phyloP scores from a whole-genome alignment of 495 filamentous ascomycete genomes.

The Podospora comata region DNA sequence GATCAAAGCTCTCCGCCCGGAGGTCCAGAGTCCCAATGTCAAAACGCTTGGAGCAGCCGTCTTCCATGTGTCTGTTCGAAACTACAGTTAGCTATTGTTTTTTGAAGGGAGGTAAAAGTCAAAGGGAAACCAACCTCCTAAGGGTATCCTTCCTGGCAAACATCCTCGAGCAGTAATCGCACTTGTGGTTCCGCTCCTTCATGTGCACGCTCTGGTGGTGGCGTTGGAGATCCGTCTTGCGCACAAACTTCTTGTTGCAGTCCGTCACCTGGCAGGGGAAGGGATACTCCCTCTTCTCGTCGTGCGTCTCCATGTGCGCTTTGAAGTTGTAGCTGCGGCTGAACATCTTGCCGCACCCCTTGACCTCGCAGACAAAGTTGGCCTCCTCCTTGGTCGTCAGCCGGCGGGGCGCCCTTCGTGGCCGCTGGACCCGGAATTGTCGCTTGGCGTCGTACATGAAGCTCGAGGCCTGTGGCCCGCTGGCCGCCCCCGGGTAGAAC shows the following conservation, averaged over 20 bases:
- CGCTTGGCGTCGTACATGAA: constrained; percentile 37
- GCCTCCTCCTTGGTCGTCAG: constrained; percentile 71
- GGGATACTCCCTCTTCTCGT: constrained; percentile 67
- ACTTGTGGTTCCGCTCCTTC: constrained; percentile 67
- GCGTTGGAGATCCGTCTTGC: constrained; percentile 80
- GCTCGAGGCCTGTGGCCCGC: constrained; percentile 20
- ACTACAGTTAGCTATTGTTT: constrained; percentile 12
- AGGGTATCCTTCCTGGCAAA: constrained; percentile 86
- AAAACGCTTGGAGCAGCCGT: constrained; percentile 72
- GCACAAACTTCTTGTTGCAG: constrained; percentile 72
- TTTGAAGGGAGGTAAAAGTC: not conserved
- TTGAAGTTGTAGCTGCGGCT: constrained; percentile 87
- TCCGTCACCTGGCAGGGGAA: constrained; percentile 62
- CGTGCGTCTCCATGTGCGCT: constrained; percentile 85
- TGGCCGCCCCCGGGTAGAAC: constrained; percentile 36
- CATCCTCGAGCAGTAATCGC: constrained; percentile 65
- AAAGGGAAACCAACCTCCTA: constrained; percentile 55
- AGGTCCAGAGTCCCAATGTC: constrained; percentile 52
- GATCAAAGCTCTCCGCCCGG: constrained; percentile 41
- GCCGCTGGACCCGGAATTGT: constrained; percentile 39
- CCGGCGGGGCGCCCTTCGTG: constrained; percentile 49
- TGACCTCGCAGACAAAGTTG: constrained; percentile 67
- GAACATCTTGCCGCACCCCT: constrained; percentile 75
- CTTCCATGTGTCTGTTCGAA: constrained; percentile 65
- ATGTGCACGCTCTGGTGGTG: constrained; percentile 82